phyloP scores from a whole-genome alignment of 2,329 filamentous ascomycete genomes.

The Talaromyces sp. region DNA sequence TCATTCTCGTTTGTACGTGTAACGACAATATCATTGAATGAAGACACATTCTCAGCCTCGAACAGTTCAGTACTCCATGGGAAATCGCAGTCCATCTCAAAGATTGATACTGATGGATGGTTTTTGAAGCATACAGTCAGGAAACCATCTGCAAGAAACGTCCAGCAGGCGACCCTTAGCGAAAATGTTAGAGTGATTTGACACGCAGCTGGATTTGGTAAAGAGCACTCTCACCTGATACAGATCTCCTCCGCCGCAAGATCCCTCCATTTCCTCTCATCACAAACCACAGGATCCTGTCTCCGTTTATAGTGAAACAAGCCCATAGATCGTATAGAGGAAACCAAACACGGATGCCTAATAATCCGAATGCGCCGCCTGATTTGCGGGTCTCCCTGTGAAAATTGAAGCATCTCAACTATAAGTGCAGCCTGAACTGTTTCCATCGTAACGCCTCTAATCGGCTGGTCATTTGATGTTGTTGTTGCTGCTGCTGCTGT shows the following conservation, averaged over 20 bases:
- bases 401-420: slow-evolving; percentile 31
- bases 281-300: slow-evolving; percentile 16
- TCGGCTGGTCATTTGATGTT: slow-evolving; percentile 10
- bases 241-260: slow-evolving; percentile 25
- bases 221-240: slow-evolving; percentile 22
- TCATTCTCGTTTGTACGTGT: slow-evolving; percentile 11
- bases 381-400: slow-evolving; percentile 24
- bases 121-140: slow-evolving; percentile 31
- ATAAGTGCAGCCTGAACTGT: slow-evolving; percentile 27
- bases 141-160: slow-evolving; percentile 29
- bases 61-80: slow-evolving; percentile 28
- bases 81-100: slow-evolving; percentile 29
- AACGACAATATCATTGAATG: slow-evolving; percentile 21
- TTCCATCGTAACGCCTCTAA: slow-evolving; percentile 19
- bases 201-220: no score
- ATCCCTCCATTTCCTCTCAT: slow-evolving; percentile 19
- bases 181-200: no score
- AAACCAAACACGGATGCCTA: slow-evolving; percentile 28
- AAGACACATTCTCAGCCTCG: slow-evolving; percentile 25
- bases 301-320: slow-evolving; percentile 24
- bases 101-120: slow-evolving; percentile 26
- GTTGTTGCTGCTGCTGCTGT: slow-evolving; percentile 15
- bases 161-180: slow-evolving; percentile 24
- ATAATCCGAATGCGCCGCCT: slow-evolving; percentile 30
- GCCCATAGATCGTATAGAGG: slow-evolving; percentile 26